These are phyloP conservation scores for Lachancea dasiensis DNA, from an alignment of 805 yeast genomes.

Conservation along the genomic window DNA sequence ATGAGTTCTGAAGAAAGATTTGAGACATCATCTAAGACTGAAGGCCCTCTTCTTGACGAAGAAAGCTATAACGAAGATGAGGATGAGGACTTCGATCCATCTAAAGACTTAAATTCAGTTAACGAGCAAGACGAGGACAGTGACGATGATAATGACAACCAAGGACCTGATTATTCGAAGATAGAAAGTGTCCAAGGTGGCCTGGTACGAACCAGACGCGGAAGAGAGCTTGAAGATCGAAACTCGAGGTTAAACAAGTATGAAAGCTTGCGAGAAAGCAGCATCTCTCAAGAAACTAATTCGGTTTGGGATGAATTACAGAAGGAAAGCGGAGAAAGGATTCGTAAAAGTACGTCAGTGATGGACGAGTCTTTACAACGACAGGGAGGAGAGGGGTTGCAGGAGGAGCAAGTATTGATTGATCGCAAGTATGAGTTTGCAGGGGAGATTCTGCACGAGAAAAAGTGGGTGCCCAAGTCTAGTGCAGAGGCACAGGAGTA, in stretches of 20 bases:
- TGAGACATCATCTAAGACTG: constrained; percentile 19
- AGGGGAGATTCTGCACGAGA: constrained; percentile 72
- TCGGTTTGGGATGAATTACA: constrained; percentile 54
- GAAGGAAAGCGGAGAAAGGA: constrained; percentile 24
- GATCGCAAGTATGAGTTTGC: constrained; percentile 83
- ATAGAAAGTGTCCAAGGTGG: constrained; percentile 59
- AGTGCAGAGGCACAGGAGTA: constrained; percentile 89
- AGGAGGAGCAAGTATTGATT: constrained; percentile 57
- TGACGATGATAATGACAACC: constrained; percentile 31
- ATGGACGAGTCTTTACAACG: constrained; percentile 12
- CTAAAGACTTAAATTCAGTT: constrained; percentile 28
- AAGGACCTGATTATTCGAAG: constrained; percentile 37
- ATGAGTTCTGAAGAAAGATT: constrained; percentile 3
- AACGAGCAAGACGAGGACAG: constrained; percentile 32
- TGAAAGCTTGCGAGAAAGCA: constrained; percentile 25
- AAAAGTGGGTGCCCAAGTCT: constrained; percentile 64
- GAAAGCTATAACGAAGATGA: constrained; percentile 33
- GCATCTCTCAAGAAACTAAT: constrained; percentile 39
- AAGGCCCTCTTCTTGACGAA: constrained; percentile 15
- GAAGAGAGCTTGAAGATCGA: constrained; percentile 41
- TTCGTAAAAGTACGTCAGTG: constrained; percentile 22
- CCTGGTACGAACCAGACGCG: constrained; percentile 63
- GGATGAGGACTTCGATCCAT: constrained; percentile 36
- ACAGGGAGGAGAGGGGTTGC: constrained; percentile 4
- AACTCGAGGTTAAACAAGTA: constrained; percentile 25